These are phyloP conservation scores for Alnus rubra DNA, from an alignment of 306 rosid genomes.

Conservation along the genomic window DNA sequence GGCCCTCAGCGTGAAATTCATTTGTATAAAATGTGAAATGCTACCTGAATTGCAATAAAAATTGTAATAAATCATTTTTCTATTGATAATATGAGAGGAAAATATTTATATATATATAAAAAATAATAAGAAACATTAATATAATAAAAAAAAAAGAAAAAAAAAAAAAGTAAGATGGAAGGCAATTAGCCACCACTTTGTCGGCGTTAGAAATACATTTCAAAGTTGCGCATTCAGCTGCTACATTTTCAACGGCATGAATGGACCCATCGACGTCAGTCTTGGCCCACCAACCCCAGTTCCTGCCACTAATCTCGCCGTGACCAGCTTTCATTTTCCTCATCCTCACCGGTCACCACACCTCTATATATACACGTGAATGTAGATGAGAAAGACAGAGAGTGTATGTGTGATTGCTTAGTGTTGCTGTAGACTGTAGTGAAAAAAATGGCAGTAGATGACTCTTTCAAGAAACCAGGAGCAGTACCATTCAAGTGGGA, in stretches of 20 bases:
- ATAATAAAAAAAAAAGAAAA: too few species aligned
- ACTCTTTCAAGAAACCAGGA: conserved; percentile 65
- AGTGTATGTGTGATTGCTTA: not conserved
- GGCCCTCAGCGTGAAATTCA: too few species aligned
- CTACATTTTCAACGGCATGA: not conserved
- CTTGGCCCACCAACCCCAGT: conserved; percentile 39
- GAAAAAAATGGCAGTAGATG: conserved; percentile 47
- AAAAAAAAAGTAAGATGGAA: too few species aligned
- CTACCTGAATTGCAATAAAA: too few species aligned
- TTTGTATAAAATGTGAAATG: too few species aligned
- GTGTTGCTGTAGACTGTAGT: not conserved
- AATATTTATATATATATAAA: too few species aligned
- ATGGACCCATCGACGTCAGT: conserved; percentile 22
- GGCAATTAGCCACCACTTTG: too few species aligned
- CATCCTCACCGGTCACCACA: not conserved
- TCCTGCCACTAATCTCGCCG: conserved; percentile 78
- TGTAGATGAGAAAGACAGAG: not conserved
- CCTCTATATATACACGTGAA: conserved; percentile 15
- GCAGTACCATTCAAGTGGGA: conserved; percentile 95
- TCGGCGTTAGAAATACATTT: too few species aligned
- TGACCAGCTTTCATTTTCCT: conserved; percentile 3
- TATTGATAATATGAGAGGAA: too few species aligned
- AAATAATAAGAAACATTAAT: too few species aligned
- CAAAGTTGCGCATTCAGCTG: too few species aligned
- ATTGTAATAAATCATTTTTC: too few species aligned